A percentile compares a stretch with the other conserved stretches of the same genome.
These are phyloP conservation scores for Penicillium sp. DNA, from an alignment of 2,329 filamentous ascomycete genomes.

Conservation along the genomic window DNA sequence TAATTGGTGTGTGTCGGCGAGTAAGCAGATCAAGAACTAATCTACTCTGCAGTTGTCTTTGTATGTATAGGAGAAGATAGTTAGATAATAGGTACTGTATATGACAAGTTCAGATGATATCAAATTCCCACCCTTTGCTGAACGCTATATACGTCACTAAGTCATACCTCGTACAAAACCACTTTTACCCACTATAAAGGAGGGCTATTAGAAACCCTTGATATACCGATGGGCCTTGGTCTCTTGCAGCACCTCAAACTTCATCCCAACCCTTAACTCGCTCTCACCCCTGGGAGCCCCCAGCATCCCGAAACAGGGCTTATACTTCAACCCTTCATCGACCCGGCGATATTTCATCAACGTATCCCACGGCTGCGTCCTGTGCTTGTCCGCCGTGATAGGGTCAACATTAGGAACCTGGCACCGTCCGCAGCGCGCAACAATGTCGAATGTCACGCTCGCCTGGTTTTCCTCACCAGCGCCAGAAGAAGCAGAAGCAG, in stretches of 20 bases:
- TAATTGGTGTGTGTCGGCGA: slow-evolving; percentile 67
- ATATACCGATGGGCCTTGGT: slow-evolving; percentile 64
- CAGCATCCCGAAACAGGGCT: slow-evolving; percentile 71
- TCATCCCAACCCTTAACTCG: slow-evolving; percentile 61
- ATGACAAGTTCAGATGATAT: neutral
- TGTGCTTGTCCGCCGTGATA: slow-evolving; percentile 63
- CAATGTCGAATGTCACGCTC: slow-evolving; percentile 59
- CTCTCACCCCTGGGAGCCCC: slow-evolving; percentile 63
- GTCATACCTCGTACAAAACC: neutral
- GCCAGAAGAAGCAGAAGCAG: slow-evolving; percentile 1
- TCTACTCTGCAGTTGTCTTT: no score
- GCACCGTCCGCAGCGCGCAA: slow-evolving; percentile 64
- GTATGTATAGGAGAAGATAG: neutral
- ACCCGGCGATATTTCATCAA: slow-evolving; percentile 65
- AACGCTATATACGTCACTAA: neutral
- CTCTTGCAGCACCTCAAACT: slow-evolving; percentile 61
- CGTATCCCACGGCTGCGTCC: slow-evolving; percentile 65
- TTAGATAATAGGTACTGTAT: neutral
- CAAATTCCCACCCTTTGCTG: neutral
- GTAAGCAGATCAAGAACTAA: slow-evolving; percentile 46
- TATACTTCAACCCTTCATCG: slow-evolving; percentile 65
- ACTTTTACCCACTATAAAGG: neutral
- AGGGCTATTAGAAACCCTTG: slow-evolving; percentile 36
- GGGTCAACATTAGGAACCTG: slow-evolving; percentile 70
- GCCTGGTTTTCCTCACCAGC: slow-evolving; percentile 10